Base-by-base conservation (phyloP, 176 grass and related monocot genomes). In the Ananas comosus region DNA sequence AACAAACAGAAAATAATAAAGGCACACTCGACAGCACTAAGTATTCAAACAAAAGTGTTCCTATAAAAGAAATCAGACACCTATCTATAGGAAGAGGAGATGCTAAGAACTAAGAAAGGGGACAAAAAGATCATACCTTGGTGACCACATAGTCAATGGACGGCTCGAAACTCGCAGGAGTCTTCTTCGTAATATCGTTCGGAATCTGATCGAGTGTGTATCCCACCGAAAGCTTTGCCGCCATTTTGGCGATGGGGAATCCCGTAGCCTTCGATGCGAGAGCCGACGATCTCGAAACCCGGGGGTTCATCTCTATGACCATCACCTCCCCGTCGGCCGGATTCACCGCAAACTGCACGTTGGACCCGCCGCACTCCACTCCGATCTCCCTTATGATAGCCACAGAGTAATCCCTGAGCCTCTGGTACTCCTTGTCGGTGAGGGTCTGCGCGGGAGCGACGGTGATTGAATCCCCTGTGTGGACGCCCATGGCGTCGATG, bases 61-160 rank as follows among this genome's bases (percentile, higher is more conserved):
- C 33, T 42, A 51, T 14, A 59, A 19, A 59, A 66, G 27, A 66
- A 7, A 50, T 64, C 49, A 21, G 12, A 27, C 3, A 9, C 50
- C 21, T 21, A 3, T 25, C 50, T 13, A 50, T 78, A 79, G 13
- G 21, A 59, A 54, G 24, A 48, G 48, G 49, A 66, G 65, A 33
- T 2, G 10, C 8, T 12, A 51, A 22, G 33, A 28, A 12, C 63
- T 9, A 85, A n/a, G 70, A 8, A 63, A 29, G 10, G 67, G 53
- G 53, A 74, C 13, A 33, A 3, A 56, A 67, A 66, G 53, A 77
- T 11, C 11, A 2, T 75, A 90, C 94, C 94, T 99, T 99, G 51
- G 94, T 99, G 69, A 99, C 94, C 12, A 99, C 94, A 84, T 99
- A 99, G 42, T 99, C 94, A 65, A 99, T 99, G 12, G 94, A 99